phyloP scores from a whole-genome alignment of 2,329 filamentous ascomycete genomes.

The Dactylella cylindrospora region DNA sequence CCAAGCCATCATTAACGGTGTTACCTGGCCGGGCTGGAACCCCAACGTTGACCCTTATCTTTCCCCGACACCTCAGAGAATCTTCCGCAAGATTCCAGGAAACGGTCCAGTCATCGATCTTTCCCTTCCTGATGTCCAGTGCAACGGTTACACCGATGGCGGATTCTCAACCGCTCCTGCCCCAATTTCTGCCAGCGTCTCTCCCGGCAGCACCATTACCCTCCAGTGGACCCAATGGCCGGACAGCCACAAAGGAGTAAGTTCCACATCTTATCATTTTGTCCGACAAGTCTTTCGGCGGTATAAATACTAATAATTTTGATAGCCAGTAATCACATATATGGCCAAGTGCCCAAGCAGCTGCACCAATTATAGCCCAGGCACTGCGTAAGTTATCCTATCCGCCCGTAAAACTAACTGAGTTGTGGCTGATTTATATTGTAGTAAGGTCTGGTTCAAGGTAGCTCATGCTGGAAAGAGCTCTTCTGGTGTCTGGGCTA shows the following conservation, averaged over 20 bases:
- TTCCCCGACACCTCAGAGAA: constrained; percentile 54
- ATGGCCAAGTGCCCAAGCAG: constrained; percentile 62
- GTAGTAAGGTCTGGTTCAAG: constrained; percentile 43
- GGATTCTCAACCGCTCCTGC: constrained; percentile 53
- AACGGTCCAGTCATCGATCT: constrained; percentile 63
- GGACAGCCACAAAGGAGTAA: constrained; percentile 50
- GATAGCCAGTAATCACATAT: constrained; percentile 61
- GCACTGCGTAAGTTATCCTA: constrained; percentile 50
- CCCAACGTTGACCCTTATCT: constrained; percentile 56
- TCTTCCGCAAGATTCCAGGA: constrained; percentile 61
- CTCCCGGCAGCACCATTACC: constrained; percentile 59
- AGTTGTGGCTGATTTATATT: background rate
- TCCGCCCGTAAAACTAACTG: background rate
- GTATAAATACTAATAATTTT: background rate
- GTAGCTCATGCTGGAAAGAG: constrained; percentile 36
- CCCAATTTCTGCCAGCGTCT: constrained; percentile 58
- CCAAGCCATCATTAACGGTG: constrained; percentile 55
- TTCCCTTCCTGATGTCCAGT: constrained; percentile 60
- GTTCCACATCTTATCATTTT: constrained; percentile 9
- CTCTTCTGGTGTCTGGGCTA: constrained; percentile 19
- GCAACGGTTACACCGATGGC: constrained; percentile 54
- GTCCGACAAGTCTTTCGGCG: constrained; percentile 1
- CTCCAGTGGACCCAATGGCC: constrained; percentile 61
- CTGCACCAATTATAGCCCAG: constrained; percentile 58
- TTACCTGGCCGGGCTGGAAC: constrained; percentile 52